Conservation (phyloP, 306 rosid genomes). For the Rosa lucieae region DNA sequence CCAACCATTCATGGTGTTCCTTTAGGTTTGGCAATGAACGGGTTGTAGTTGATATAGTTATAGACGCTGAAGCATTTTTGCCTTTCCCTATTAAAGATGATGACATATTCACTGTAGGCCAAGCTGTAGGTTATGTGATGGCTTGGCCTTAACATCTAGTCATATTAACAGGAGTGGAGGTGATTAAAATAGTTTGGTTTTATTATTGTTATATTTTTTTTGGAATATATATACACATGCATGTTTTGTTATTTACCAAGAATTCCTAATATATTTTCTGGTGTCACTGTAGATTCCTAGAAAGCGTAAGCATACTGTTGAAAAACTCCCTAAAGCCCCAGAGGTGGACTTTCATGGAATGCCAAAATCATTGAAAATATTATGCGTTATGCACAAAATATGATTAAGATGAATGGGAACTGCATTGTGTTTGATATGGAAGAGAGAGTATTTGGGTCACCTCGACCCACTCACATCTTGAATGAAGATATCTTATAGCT, state of each 20-base stretch:
- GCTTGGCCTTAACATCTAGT: background rate
- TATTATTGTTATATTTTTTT: too few species aligned
- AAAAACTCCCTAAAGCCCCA: background rate
- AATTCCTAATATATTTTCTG: too few species aligned
- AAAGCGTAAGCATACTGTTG: background rate
- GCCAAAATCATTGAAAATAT: background rate
- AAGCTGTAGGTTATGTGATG: background rate
- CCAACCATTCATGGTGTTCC: background rate
- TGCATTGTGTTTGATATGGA: background rate
- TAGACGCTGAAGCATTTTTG: background rate
- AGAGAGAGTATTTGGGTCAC: background rate
- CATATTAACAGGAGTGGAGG: background rate
- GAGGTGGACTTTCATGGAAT: background rate
- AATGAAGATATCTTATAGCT: background rate
- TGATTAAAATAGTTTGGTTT: too few species aligned
- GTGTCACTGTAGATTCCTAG: too few species aligned
- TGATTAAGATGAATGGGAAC: background rate
- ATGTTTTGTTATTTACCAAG: too few species aligned
- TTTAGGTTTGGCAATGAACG: too few species aligned
- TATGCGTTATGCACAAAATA: background rate
- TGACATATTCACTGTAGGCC: background rate
- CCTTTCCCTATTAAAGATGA: background rate
- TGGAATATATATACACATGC: too few species aligned
- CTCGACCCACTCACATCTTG: too few species aligned
- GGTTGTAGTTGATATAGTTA: background rate